A percentile compares a stretch with the other conserved stretches of the same genome.
These are phyloP conservation scores for Suhomyces guaymorum DNA, from an alignment of 1,139 yeast species.

Conservation along the genomic window DNA sequence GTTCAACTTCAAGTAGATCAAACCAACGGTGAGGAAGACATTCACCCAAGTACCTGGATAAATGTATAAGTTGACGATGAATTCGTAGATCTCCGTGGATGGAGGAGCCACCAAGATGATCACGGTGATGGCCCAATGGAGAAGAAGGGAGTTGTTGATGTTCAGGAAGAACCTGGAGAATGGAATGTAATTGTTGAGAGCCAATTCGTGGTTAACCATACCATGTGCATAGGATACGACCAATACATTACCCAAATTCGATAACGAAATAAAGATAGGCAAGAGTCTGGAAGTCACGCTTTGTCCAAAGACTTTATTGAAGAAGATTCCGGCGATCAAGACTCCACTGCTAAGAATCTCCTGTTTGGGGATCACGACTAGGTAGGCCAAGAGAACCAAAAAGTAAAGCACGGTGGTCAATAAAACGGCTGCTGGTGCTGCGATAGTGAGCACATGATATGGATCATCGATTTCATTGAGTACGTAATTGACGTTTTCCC, in stretches of 20 bases:
- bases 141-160: slow-evolving; percentile 44
- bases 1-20: slow-evolving; percentile 41
- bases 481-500: slow-evolving; percentile 51
- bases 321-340: slow-evolving; percentile 72
- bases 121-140: slow-evolving; percentile 53
- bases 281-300: slow-evolving; percentile 61
- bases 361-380: slow-evolving; percentile 72
- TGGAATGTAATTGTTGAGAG: slow-evolving; percentile 71
- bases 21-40: slow-evolving; percentile 41
- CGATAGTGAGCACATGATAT: slow-evolving; percentile 61
- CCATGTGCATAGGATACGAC: slow-evolving; percentile 80
- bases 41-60: slow-evolving; percentile 58
- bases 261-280: slow-evolving; percentile 71
- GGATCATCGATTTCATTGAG: slow-evolving; percentile 54
- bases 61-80: slow-evolving; percentile 49
- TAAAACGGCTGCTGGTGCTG: slow-evolving; percentile 71
- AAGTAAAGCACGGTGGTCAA: slow-evolving; percentile 63
- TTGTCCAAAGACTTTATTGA: slow-evolving; percentile 70
- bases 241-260: slow-evolving; percentile 77
- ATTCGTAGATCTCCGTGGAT: slow-evolving; percentile 48
- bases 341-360: slow-evolving; percentile 63
- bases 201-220: slow-evolving; percentile 73
- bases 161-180: slow-evolving; percentile 58
- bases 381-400: slow-evolving; percentile 69
- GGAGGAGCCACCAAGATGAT: slow-evolving; percentile 49